Base-by-base conservation (phyloP, 2,329 filamentous ascomycete species). In the Talaromyces sp. region DNA sequence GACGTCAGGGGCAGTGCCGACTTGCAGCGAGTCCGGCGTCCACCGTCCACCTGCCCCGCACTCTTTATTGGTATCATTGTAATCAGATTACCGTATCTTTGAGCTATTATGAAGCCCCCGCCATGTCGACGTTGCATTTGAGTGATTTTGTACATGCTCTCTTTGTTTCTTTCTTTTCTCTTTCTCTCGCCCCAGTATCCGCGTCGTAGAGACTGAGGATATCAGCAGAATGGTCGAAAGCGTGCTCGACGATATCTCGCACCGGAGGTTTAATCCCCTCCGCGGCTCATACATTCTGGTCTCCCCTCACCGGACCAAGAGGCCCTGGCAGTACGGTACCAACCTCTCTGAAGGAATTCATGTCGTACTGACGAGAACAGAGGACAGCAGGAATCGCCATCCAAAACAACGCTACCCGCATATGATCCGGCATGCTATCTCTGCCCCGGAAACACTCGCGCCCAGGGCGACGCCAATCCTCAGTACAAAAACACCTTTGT, bases 341-440 rank as follows among this genome's bases (percentile, higher is more conserved):
- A 16, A 14, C 9, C 37, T 23, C 2, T 9, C 3, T 42, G 2
- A 9, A 9, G 8, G 7, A 33, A 11, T 8, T 14, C 31, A 21
- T 35, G 7, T 8, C 5, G 12, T 11, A 31, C 58, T 63, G 57
- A 60, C 28, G 5, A 40, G 23, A 33, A 6, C 64, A 93, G 90
- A 82, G 91, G 91, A 64, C 87, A 90, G 68, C 87, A 95, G 75
- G 91, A 95, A 76, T 83, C 81, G 9, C 85, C 89, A 1, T 84
- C 84, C n/a, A 84, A 85, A 68, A 87, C 83, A 55, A 83, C 83
- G 2, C 80, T 93, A 9, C 93, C 95, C 0, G 82, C 86, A 66
- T 96, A 97, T 73, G 95, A 99, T 71, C 86, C 90, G 39, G 83
- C 93, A 84, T 99, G 95, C 78, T 99, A 98, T 76, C 84, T 99